Conservation (phyloP, 2,329 filamentous ascomycete genomes). For the Lecanicillium sp. region DNA sequence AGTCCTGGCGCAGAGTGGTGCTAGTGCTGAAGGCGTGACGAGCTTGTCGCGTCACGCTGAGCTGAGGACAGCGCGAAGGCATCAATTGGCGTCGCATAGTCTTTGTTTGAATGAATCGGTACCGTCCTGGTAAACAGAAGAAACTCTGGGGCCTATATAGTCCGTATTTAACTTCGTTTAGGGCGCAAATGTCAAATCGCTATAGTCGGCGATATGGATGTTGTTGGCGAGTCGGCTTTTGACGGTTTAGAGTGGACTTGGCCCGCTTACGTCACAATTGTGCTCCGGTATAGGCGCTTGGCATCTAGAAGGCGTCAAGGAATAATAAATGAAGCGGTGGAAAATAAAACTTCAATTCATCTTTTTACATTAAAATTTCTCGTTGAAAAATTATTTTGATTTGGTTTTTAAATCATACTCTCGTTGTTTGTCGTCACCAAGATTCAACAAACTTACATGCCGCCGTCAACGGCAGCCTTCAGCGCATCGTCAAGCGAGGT, state of each 20-base stretch:
- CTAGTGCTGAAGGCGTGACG: neutral
- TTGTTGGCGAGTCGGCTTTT: constrained; percentile 5
- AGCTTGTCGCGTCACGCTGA: neutral
- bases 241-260: constrained; percentile 1
- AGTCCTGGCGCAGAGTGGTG: neutral
- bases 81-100: neutral
- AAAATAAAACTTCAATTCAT: neutral
- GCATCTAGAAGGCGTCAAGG: neutral
- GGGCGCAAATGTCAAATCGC: neutral
- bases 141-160: no score
- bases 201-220: neutral
- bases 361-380: no score
- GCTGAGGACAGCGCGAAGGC: neutral
- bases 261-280: constrained; percentile 6
- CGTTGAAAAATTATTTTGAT: no score
- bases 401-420: no score
- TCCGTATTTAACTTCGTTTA: no score
- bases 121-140: no score
- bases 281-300: neutral
- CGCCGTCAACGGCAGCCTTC: constrained; percentile 1
- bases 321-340: neutral
- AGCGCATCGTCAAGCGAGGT: constrained; percentile 14
- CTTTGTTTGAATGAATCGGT: no score
- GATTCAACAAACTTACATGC: neutral
- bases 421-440: no score